Evolutionary conservation across 2,329 filamentous ascomycete species (phyloP), one percentile per base, ranked within the genome.

Genomic region (Hypoxylon sp.): DNA sequence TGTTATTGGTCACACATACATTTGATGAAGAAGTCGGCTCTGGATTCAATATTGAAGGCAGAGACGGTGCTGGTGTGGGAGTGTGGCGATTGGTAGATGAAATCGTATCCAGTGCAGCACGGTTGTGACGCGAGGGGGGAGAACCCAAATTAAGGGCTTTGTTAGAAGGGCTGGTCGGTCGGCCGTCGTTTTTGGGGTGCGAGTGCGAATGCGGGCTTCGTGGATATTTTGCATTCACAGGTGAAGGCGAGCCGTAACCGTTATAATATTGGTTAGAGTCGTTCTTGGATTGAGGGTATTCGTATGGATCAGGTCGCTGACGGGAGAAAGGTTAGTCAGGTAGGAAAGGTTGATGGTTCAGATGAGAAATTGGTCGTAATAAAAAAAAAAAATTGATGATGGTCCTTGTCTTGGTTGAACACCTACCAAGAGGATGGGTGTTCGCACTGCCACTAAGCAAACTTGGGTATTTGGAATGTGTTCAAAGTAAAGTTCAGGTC

Each of bases 281-380:
- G 56, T 70, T 59, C 66, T 77, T 77, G 31, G 72, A 56, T 40
- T 73, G 69, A 22, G 74, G 58, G 59, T 74, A 74, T 63, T 76
- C 74, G 60, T 87, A 88, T 51, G 84, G 81, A 48, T 84, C 76
- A 61, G 78, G 79, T 65, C 87, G 85, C 67, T 75, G 72, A 59
- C 17, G 20, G 14, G 37, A 64, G 25, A 37, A 53, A 69, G 17
- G 57, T 64, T 57, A 65, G 60, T 56, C 22, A 27, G 22, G 31
- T n/a, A 14, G 27, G 44, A 35, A 61, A 54, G 35, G 17, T 51
- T 35, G 58, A 42, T 53, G 53, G 13, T 37, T 62, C n/a, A 51
- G 46, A 46, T 31, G 44, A 35, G 49, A 51, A 66, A 56, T 66
- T 51, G 53, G 48, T 57, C 30, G 53, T 57, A 59, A 66, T 59